phyloP scores from a whole-genome alignment of 805 yeast genomes.

The Yarrowia divulgata region DNA sequence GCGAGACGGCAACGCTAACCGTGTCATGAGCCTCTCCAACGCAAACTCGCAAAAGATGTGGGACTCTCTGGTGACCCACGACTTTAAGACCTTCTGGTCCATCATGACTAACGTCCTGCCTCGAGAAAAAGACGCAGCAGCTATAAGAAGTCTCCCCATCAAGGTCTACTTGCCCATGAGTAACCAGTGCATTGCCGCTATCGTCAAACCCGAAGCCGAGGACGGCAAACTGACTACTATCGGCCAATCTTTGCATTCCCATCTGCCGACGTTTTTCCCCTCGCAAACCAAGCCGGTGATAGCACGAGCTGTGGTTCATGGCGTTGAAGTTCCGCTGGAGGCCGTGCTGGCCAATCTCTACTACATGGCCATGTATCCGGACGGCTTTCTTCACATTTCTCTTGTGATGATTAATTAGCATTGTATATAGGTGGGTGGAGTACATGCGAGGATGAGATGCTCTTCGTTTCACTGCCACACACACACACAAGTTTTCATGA shows the following conservation, averaged over 20 bases:
- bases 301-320: constrained; percentile 62
- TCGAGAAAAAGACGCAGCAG: constrained; percentile 27
- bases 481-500: too few relatives aligned
- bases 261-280: constrained; percentile 59
- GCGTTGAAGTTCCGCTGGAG: constrained; percentile 58
- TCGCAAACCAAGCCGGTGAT: constrained; percentile 51
- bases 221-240: constrained; percentile 49
- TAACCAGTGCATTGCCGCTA: constrained; percentile 52
- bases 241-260: constrained; percentile 53
- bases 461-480: too few relatives aligned
- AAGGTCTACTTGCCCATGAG: constrained; percentile 51
- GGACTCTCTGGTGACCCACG: constrained; percentile 53
- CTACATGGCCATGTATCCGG: constrained; percentile 58
- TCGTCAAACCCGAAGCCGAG: constrained; percentile 43
- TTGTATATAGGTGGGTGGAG: constrained; percentile 18
- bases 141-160: constrained; percentile 47
- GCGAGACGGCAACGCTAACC: constrained; percentile 76
- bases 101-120: constrained; percentile 46
- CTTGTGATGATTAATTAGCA: constrained; percentile 50
- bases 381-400: constrained; percentile 69
- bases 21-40: constrained; percentile 78
- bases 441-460: background rate
- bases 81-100: constrained; percentile 46
- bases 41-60: constrained; percentile 66
- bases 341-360: constrained; percentile 59